Base-by-base conservation (phyloP, 2,329 filamentous ascomycete genomes). In the Fusarium sp. region DNA sequence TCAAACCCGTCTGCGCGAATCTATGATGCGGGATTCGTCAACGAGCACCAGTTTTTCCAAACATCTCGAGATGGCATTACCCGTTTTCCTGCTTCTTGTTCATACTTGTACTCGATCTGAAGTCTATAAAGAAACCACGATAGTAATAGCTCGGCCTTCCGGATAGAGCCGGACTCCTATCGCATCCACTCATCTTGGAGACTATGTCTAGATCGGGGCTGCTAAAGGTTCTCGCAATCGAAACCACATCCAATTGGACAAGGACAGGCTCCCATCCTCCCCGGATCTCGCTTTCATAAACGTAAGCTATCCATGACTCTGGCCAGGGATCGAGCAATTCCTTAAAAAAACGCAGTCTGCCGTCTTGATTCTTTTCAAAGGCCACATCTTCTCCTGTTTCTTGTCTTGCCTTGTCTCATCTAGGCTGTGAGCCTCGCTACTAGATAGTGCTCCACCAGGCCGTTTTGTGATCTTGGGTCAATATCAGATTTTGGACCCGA, bases 161-260 rank as follows among this genome's bases (percentile, higher is more conserved):
- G 68, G 63, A 59, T 58, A 51, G 50, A 51, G 29, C 55, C 51
- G 52, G 69, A 56, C 66, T 72, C 71, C 66, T 75, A 71, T 75
- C 71, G 71, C 73, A 64, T 54, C 74, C 74, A 76, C 74, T 73
- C 69, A 46, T 67, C 52, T 46, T 65, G 64, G 72, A 55, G 66
- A 62, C 74, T 76, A 73, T 73, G 70, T 66, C 74, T 72, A 60
- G 65, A 76, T 76, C 71, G 73, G 74, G 64, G 16, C 50, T 68
- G 54, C 60, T 74, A 69, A 63, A 69, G 47, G 61, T 61, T 59
- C 64, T 75, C 67, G 69, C 70, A 69, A 76, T 71, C 71, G 71
- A 63, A 40, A 60, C 40, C 57, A 59, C 61, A 65, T 63, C 71
- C 72, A 75, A 76, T 76, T 76, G 68, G 63, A 67, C 61, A 61